Conservation (phyloP, 495 filamentous ascomycete species). For the Tuber aestivum region DNA sequence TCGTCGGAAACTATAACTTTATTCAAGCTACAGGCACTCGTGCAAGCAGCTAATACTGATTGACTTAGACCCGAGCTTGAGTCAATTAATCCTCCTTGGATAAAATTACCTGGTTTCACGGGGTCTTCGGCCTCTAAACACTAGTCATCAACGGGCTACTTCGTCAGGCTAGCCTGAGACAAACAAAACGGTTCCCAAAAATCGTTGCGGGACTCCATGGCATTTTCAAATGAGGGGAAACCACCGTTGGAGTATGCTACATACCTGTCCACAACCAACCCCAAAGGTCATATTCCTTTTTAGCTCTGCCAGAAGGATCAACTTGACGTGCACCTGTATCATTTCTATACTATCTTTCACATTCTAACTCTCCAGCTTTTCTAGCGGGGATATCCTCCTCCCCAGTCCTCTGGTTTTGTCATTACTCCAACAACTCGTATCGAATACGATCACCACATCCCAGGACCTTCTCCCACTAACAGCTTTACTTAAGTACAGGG, state of each 20-base stretch:
- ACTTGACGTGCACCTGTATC: background rate
- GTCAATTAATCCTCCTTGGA: background rate
- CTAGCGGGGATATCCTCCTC: background rate
- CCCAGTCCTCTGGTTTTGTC: background rate
- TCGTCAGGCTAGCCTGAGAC: background rate
- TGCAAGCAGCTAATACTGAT: background rate
- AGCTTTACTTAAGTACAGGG: background rate
- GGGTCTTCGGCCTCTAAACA: background rate
- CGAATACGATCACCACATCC: background rate
- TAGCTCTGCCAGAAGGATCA: too few relatives aligned
- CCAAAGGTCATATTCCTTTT: background rate
- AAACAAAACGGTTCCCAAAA: background rate
- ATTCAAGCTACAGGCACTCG: too few relatives aligned
- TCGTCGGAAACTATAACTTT: background rate
- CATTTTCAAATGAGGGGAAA: background rate
- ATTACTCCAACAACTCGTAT: background rate
- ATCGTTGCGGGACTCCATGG: background rate
- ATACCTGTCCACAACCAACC: background rate
- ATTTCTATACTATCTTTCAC: background rate
- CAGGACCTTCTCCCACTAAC: background rate
- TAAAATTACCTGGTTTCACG: background rate
- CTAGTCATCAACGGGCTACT: background rate
- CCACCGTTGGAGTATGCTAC: background rate
- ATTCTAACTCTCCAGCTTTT: background rate
- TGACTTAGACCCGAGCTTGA: background rate